Conservation (phyloP, 2,329 filamentous ascomycete species). For the Trichoderma oligosporum region DNA sequence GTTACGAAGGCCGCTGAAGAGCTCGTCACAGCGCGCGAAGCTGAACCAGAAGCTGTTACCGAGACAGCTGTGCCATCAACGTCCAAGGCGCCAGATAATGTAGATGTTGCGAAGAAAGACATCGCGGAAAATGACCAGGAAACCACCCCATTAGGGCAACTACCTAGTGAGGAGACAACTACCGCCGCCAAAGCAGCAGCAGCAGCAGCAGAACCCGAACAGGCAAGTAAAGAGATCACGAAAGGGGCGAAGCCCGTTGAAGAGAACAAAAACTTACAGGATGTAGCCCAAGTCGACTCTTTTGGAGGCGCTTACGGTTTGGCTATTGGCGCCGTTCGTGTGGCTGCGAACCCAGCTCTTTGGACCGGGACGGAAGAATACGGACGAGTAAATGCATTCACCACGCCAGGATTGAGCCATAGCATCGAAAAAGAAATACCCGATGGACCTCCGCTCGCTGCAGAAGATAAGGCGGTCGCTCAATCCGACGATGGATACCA, state of each 20-base stretch:
- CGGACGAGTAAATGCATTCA: slow-evolving; percentile 15
- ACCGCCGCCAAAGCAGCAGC: slow-evolving; percentile 2
- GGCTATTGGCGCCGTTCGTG: slow-evolving; percentile 20
- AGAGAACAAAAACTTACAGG: slow-evolving; percentile 20
- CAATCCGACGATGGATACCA: slow-evolving; percentile 15
- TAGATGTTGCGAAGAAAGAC: not conserved
- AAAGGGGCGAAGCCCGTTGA: slow-evolving; percentile 17
- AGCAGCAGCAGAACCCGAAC: slow-evolving; percentile 11
- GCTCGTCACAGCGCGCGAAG: slow-evolving; percentile 5
- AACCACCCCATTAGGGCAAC: not conserved
- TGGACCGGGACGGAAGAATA: slow-evolving; percentile 9
- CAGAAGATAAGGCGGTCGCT: slow-evolving; percentile 7
- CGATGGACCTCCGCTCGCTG: slow-evolving; percentile 8
- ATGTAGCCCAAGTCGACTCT: slow-evolving; percentile 19
- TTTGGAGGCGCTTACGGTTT: slow-evolving; percentile 17
- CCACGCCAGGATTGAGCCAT: slow-evolving; percentile 14
- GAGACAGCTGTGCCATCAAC: slow-evolving; percentile 9
- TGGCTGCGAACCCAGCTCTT: slow-evolving; percentile 19
- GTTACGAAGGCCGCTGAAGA: slow-evolving; percentile 12
- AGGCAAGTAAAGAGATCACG: slow-evolving; percentile 22
- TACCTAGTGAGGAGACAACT: slow-evolving; percentile 4
- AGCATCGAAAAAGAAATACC: slow-evolving; percentile 6
- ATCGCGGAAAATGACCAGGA: not conserved
- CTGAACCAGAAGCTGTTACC: not conserved
- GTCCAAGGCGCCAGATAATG: not conserved